phyloP scores from a whole-genome alignment of 176 grass and related monocot species.

The Hsuehochloa calcarea region DNA sequence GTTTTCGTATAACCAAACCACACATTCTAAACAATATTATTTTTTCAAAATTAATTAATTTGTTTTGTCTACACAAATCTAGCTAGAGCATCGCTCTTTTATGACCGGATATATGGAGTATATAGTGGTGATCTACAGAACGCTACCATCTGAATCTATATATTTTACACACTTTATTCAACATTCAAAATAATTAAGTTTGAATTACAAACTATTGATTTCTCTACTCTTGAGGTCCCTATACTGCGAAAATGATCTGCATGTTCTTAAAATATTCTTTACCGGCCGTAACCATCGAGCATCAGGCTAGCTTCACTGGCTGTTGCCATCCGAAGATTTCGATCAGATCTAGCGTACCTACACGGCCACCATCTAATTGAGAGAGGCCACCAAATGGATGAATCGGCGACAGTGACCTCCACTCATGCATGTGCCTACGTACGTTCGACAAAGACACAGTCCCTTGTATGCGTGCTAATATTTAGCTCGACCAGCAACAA shows the following conservation, averaged over 20 bases:
- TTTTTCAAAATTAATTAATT: no score
- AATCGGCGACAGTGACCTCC: background rate
- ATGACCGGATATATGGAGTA: no score
- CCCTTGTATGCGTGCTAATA: no score
- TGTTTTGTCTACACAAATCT: no score
- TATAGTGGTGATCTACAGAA: no score
- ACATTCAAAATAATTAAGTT: no score
- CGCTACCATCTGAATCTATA: no score
- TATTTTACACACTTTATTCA: no score
- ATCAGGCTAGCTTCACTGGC: background rate
- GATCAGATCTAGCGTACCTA: slow-evolving; percentile 27
- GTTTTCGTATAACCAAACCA: no score
- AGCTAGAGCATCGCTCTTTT: no score
- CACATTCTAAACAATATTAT: no score
- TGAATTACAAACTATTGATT: background rate
- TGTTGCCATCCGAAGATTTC: slow-evolving; percentile 27
- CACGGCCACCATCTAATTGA: background rate
- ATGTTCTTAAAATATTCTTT: background rate
- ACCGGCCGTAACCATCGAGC: background rate
- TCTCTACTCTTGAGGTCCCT: background rate
- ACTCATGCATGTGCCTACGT: background rate
- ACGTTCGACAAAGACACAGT: background rate
- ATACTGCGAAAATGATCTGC: background rate
- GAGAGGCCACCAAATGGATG: slow-evolving; percentile 28
- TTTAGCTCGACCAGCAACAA: no score